These are phyloP conservation scores for Fusarium verticillioides DNA, from an alignment of 2,329 filamentous ascomycete genomes.

Conservation along the genomic window DNA sequence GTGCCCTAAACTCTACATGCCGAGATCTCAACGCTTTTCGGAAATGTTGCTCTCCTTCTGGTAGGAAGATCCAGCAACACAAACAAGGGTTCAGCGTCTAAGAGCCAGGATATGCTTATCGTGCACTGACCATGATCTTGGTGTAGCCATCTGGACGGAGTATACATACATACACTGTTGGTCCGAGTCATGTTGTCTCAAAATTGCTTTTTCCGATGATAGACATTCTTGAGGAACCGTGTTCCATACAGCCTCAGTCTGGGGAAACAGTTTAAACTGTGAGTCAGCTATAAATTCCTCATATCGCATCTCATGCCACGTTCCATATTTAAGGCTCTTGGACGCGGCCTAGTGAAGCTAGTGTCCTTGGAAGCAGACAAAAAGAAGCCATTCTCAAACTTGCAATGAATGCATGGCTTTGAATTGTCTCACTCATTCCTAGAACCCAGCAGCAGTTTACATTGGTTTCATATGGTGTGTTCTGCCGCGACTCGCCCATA, in stretches of 20 bases:
- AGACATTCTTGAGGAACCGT: slow-evolving; percentile 28
- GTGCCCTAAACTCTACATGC: not conserved
- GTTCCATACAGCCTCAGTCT: slow-evolving; percentile 34
- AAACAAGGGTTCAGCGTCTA: slow-evolving; percentile 19
- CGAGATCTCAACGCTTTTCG: not conserved
- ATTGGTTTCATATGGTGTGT: slow-evolving; percentile 13
- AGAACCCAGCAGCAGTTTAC: not conserved
- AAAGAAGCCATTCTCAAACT: slow-evolving; percentile 16
- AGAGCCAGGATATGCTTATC: slow-evolving; percentile 30
- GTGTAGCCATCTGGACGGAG: slow-evolving; percentile 6
- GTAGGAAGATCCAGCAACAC: slow-evolving; percentile 9
- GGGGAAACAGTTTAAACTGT: slow-evolving; percentile 32
- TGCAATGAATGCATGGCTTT: not conserved
- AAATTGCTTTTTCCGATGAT: slow-evolving; percentile 30
- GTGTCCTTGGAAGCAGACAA: slow-evolving; percentile 9
- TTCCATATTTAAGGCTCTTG: slow-evolving; percentile 20
- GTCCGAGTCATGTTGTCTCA: slow-evolving; percentile 36
- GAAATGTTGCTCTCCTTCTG: not conserved
- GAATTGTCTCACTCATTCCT: not conserved
- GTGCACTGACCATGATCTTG: slow-evolving; percentile 38
- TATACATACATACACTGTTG: not conserved
- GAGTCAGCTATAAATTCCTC: slow-evolving; percentile 28
- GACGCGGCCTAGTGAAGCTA: slow-evolving; percentile 14
- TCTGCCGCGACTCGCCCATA: slow-evolving; percentile 3
- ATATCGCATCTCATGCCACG: slow-evolving; percentile 27